Percentiles rank a stretch among this genome's conserved stretches.
phyloP scores from a whole-genome alignment of 169 alveolate species.

The Cryptosporidium muris region DNA sequence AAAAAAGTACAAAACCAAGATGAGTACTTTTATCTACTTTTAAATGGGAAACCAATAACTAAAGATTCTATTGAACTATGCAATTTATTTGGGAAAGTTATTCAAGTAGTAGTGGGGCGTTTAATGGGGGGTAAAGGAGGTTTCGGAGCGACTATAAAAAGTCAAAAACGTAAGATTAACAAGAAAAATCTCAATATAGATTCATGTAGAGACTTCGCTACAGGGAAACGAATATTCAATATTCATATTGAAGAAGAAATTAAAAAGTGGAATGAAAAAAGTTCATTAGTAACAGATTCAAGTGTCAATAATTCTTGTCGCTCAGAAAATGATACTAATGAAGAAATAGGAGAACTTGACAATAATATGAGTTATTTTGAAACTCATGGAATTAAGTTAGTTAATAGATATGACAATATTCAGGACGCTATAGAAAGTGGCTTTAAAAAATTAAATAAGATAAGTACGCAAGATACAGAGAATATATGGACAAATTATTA shows the following conservation, averaged over 20 bases:
- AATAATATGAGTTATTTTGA: constrained; percentile 16
- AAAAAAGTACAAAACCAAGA: constrained; percentile 27
- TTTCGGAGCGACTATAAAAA: constrained; percentile 65
- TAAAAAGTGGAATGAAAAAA: neutral
- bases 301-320: neutral
- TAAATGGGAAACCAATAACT: constrained; percentile 55
- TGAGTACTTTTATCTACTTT: constrained; percentile 33
- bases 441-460: neutral
- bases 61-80: constrained; percentile 22
- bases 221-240: constrained; percentile 48
- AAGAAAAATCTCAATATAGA: constrained; percentile 20
- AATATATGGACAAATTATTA: too few species aligned
- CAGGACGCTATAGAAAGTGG: constrained; percentile 37
- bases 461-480: too few species aligned
- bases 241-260: constrained; percentile 1
- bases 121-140: constrained; percentile 70
- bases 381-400: constrained; percentile 41
- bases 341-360: neutral
- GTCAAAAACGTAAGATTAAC: constrained; percentile 51
- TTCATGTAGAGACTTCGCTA: constrained; percentile 37
- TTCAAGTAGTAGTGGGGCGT: constrained; percentile 32
- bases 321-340: neutral
- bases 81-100: constrained; percentile 16
- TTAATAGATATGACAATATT: constrained; percentile 49
- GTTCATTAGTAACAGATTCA: neutral